Base-by-base conservation (phyloP, 1,139 yeast genomes). In the Hanseniaspora sp. region DNA sequence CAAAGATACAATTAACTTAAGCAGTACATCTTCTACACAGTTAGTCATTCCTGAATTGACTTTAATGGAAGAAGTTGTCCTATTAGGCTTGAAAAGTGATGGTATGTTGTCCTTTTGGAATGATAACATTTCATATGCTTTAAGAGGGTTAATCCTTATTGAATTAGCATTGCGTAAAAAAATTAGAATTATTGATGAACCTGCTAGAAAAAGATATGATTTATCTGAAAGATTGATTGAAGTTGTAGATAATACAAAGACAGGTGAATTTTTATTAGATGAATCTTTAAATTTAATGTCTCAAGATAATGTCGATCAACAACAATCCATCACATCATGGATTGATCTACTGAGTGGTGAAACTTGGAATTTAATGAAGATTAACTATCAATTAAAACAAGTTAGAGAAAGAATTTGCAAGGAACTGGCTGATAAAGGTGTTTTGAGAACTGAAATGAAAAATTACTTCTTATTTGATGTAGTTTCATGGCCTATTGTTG, bases 401-500 rank as follows among this genome's bases (percentile, higher is more conserved):
- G 99, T 94, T 5, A 80, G 98, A 64, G 99, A 92, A 70, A 77
- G 99, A 62, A 76, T 92, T 60, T 95, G 96, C 55, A 92, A 92
- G 69, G 99, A 98, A 1, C 75, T 92, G 56, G 99, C 94, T 35
- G 99, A 92, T 68, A 92, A 92, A 71, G 98, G 98, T n/a, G 83
- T 92, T 52, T 76, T 94, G 64, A 81, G 96, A 70, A 94, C 98
- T 2, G 98, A 92, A 68, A 80, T 95, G 67, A 88, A 90, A 66
- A 94, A 87, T 71, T 92, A 92, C 68, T 81, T 94, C 65, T 73
- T 92, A 56, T 92, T 92, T 63, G 98, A 92, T 69, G 92, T 92
- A 96, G 96, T 98, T 29, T 94, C 98, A 7, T 98, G 94, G 68
- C 99, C 99, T 4, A 80, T 92, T 13, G 85, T 94, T 41, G 98